Percentiles rank a stretch among this genome's conserved stretches.
phyloP scores from a whole-genome alignment of 148 eudicot species.

The Heliamphora exappendiculata region DNA sequence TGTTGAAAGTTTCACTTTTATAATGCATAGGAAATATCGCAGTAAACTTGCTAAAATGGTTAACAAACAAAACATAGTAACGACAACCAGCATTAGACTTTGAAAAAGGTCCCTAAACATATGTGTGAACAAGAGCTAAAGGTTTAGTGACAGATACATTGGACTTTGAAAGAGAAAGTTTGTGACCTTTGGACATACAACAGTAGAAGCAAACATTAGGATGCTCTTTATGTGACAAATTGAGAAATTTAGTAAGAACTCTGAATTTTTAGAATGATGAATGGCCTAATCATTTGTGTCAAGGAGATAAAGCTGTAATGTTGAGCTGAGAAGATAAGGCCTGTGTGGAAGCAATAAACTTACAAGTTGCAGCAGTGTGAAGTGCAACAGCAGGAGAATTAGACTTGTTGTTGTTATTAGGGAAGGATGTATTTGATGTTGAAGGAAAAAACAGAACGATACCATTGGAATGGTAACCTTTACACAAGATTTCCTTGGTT shows the following conservation, averaged over 20 bases:
- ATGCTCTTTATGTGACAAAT: background rate
- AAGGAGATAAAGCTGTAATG: background rate
- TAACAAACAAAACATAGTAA: background rate
- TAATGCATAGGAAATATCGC: background rate
- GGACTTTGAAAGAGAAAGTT: background rate
- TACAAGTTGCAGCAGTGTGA: no score
- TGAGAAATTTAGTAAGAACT: background rate
- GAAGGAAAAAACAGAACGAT: background rate
- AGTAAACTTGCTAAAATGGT: background rate
- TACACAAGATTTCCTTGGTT: background rate
- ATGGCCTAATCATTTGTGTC: background rate
- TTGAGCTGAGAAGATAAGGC: no score
- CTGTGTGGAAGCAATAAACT: no score
- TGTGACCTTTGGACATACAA: background rate
- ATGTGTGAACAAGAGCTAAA: no score
- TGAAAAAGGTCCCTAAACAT: background rate
- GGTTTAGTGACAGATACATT: background rate
- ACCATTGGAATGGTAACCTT: background rate
- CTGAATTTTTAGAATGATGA: background rate
- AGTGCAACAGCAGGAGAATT: no score
- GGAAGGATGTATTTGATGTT: background rate
- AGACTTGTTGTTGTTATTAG: background rate
- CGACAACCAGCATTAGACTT: background rate
- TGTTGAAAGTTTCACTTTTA: background rate
- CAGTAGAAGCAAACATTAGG: background rate